A percentile compares a stretch with the other conserved stretches of the same genome.
phyloP scores from a whole-genome alignment of 75 land plant species.

The Cunninghamia lanceolata region DNA sequence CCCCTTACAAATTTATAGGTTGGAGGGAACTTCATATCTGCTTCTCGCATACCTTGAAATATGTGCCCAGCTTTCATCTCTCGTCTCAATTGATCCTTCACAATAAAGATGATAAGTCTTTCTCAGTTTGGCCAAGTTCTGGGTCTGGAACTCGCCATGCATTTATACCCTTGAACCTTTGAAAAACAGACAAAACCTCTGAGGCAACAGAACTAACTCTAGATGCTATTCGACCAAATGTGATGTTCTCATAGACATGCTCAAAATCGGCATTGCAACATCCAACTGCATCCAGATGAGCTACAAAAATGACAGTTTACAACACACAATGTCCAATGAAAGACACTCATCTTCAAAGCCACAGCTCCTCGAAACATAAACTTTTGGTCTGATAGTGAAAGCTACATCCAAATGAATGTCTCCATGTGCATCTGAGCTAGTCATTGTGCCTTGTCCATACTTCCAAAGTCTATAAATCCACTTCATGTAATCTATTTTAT shows the following conservation, averaged over 20 bases:
- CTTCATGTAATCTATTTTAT: too few relatives aligned
- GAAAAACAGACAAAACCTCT: conserved; percentile 56
- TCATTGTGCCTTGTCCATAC: too few relatives aligned
- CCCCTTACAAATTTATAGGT: conserved; percentile 94
- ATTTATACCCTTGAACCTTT: conserved; percentile 47
- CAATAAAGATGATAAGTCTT: not conserved
- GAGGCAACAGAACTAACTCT: conserved; percentile 39
- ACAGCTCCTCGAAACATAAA: too few relatives aligned
- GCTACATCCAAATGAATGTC: too few relatives aligned
- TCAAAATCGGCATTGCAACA: conserved; percentile 94
- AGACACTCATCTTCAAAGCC: conserved; percentile 77
- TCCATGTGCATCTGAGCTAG: too few relatives aligned
- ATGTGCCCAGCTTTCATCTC: conserved; percentile 90
- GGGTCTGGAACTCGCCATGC: conserved; percentile 19
- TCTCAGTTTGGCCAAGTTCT: not conserved
- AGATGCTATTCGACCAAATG: conserved; percentile 54
- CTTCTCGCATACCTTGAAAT: conserved; percentile 97
- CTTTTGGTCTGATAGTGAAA: too few relatives aligned
- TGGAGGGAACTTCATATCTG: conserved; percentile 70
- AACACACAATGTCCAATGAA: conserved; percentile 65
- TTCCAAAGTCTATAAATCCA: too few relatives aligned
- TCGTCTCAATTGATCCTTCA: conserved; percentile 78
- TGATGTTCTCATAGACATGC: conserved; percentile 70
- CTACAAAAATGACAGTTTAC: conserved; percentile 94
- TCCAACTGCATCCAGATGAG: conserved; percentile 82